These are phyloP conservation scores for Fomes fomentarius DNA, from an alignment of 1,284 basidiomycete genomes.

Conservation along the genomic window DNA sequence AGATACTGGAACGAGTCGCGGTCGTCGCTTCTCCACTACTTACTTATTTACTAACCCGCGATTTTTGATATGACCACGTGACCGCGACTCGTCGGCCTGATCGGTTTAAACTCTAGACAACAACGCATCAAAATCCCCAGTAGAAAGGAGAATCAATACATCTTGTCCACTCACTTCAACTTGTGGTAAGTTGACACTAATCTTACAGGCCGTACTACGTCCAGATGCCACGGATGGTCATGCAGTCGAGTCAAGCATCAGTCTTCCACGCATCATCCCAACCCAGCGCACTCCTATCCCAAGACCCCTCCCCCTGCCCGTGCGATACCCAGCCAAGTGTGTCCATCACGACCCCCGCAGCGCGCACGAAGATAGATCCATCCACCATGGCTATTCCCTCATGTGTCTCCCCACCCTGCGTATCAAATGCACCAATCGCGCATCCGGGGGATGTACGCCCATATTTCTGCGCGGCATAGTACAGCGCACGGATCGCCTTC, in stretches of 20 bases:
- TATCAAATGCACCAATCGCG: constrained; percentile 48
- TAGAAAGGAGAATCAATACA: no score
- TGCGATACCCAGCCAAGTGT: constrained; percentile 64
- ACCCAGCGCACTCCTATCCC: constrained; percentile 67
- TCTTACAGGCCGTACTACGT: no score
- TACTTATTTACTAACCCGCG: no score
- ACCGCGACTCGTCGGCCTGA: no score
- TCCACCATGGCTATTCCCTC: constrained; percentile 53
- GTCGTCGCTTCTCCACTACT: no score
- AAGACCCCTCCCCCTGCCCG: constrained; percentile 47
- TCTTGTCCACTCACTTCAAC: no score
- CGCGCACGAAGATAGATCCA: constrained; percentile 65
- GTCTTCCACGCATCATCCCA: constrained; percentile 68
- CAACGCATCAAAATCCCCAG: no score
- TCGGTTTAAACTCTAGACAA: no score
- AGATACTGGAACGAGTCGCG: no score
- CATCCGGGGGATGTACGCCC: constrained; percentile 47
- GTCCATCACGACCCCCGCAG: constrained; percentile 64
- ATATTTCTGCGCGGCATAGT: constrained; percentile 53
- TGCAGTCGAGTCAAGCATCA: background rate
- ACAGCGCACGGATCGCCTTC: constrained; percentile 63
- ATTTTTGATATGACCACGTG: no score
- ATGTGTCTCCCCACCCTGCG: constrained; percentile 43
- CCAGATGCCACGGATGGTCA: no score
- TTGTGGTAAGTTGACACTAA: no score